Evolutionary conservation across 768 basidiomycete genomes (phyloP).

Genomic region (Hypholoma fasciculare): DNA sequence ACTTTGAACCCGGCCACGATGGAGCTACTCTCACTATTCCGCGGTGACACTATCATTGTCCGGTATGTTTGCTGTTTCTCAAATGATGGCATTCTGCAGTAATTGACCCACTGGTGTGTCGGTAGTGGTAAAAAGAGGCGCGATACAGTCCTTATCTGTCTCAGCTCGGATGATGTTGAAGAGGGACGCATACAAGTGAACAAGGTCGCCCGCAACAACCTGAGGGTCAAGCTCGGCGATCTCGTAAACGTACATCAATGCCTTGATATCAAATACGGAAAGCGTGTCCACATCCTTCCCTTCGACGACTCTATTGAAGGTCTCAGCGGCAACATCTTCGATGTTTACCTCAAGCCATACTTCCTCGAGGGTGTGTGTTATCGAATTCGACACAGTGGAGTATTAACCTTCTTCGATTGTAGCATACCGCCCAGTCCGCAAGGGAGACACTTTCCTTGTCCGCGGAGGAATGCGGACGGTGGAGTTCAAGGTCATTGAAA

Average conservation of each 20-base stretch:
- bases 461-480: conserved; percentile 98
- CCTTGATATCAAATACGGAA: conserved; percentile 98
- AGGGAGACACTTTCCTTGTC: conserved; percentile 99
- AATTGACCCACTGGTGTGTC: neutral
- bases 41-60: conserved; percentile 95
- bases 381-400: neutral
- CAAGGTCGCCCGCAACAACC: conserved; percentile 99
- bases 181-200: conserved; percentile 98
- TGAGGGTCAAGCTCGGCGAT: conserved; percentile 97
- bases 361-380: conserved; percentile 83
- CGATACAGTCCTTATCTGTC: conserved; percentile 95
- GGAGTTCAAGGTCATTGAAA: conserved; percentile 99
- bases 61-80: conserved; percentile 49
- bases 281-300: conserved; percentile 93
- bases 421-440: conserved; percentile 95
- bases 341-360: conserved; percentile 98
- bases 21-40: conserved; percentile 91
- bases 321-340: conserved; percentile 96
- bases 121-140: conserved; percentile 93
- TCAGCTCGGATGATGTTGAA: conserved; percentile 95
- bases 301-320: conserved; percentile 99
- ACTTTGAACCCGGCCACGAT: conserved; percentile 96
- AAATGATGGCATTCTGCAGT: neutral
- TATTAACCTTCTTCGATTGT: neutral
- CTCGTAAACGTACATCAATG: conserved; percentile 95